Evolutionary conservation across 2,329 filamentous ascomycete genomes (phyloP), one percentile per base, ranked within the genome.

Genomic region (Phoma sp.): DNA sequence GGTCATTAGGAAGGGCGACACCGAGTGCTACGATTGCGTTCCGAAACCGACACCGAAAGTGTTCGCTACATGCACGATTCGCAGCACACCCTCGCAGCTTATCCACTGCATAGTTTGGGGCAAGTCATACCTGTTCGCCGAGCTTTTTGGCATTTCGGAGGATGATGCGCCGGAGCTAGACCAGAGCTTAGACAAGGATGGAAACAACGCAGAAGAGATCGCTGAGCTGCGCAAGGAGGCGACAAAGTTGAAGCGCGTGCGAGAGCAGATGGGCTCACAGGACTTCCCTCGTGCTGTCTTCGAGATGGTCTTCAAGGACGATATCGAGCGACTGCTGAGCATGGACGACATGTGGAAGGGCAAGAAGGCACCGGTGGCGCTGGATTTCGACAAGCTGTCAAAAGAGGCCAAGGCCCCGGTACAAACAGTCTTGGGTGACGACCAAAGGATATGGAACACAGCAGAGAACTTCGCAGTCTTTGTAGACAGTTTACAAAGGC

Each of bases 61-160:
- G 1, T 98, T 96, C 69, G 93, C 95, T 1, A 93, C 98, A 34
- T 99, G 95, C 78, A 99, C 95, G 1, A 98, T 99, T 66, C 87
- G 95, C 73, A 97, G 92, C 74, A 99, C 93, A 0, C 95, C 95
- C 0, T 96, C 90, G 61, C 93, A 98, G 68, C 91, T 93, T 0
- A 98, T 99, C 36, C 95, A 99, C 77, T 98, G 95, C 78, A 99
- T 99, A 57, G 93, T 99, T 2, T 99, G 95, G 95, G 93, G 86
- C 17, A 99, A 98, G 78, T 96, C 92, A 73, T 99, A 98, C 74
- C 83, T 99, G 7, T 84, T 99, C 56, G 95, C 92, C 62, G 95
- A 99, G 74, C 87, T 99, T 7, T 99, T 97, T 65, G 95, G 95
- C 15, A 86, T 87, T 3, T 96, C 92, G 65, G 93, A 98, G 74